Conservation (phyloP, 2,329 filamentous ascomycete genomes). For the Mariannaea elegans region DNA sequence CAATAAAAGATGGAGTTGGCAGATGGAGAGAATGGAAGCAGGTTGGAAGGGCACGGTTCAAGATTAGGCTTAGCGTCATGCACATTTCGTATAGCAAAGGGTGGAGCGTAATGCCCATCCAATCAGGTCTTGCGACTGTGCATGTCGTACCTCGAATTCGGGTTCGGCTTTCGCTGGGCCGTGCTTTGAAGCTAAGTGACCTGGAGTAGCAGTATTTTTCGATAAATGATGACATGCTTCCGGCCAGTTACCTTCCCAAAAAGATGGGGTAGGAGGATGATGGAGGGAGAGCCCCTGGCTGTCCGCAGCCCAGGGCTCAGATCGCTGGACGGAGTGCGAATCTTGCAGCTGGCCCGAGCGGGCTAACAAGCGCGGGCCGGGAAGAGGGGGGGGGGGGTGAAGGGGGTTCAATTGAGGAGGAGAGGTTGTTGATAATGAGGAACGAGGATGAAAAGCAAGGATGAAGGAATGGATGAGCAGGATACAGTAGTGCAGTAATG, state of each 20-base stretch:
- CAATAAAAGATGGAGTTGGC: not conserved
- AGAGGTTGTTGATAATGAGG: no score
- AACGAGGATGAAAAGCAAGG: no score
- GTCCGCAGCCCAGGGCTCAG: conserved; percentile 11
- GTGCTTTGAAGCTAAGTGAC: not conserved
- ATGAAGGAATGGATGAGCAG: no score
- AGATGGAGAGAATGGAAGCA: not conserved
- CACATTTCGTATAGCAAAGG: conserved; percentile 40
- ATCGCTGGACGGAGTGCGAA: conserved; percentile 36
- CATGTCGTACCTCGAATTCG: conserved; percentile 7
- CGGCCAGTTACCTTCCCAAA: not conserved
- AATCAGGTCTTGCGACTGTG: not conserved
- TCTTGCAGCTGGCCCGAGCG: conserved; percentile 23
- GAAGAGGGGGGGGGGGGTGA: not conserved
- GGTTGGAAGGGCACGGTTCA: no score
- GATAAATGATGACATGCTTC: conserved; percentile 3
- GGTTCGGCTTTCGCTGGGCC: conserved; percentile 7
- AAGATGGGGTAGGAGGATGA: no score
- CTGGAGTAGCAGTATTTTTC: not conserved
- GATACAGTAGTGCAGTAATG: no score
- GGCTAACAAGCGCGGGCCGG: conserved; percentile 4
- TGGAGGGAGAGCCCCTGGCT: not conserved
- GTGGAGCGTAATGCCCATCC: not conserved
- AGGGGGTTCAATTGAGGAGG: not conserved
- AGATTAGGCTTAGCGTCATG: conserved; percentile 37